Evolutionary conservation across 2,329 filamentous ascomycete genomes (phyloP).

Genomic region (Talaromyces sp.): DNA sequence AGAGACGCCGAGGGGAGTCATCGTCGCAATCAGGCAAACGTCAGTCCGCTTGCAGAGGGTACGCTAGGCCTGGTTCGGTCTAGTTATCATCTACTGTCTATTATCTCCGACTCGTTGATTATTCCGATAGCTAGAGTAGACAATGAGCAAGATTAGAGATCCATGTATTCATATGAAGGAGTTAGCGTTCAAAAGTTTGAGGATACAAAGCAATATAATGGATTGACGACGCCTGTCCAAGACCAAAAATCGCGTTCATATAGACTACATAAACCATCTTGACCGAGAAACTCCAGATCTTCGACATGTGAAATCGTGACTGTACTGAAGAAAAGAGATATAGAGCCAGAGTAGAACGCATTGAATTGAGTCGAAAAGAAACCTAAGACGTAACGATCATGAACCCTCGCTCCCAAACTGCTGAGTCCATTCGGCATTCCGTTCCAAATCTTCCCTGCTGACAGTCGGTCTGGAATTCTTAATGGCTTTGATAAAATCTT

Average conservation of each 20-base stretch:
- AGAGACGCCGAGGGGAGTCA: background rate
- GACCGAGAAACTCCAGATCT: background rate
- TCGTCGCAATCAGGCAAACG: background rate
- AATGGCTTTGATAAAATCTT: conserved; percentile 91
- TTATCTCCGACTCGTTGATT: too few relatives aligned
- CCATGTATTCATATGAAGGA: background rate
- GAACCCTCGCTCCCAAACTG: conserved; percentile 92
- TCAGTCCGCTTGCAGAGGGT: background rate
- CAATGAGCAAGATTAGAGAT: too few relatives aligned
- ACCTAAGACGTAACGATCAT: conserved; percentile 26
- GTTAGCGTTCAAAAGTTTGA: background rate
- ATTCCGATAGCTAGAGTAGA: too few relatives aligned
- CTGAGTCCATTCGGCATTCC: conserved; percentile 87
- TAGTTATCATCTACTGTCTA: background rate
- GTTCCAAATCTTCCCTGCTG: conserved; percentile 73
- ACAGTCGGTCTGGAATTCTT: conserved; percentile 86
- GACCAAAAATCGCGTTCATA: background rate
- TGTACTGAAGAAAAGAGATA: background rate
- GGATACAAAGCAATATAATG: background rate
- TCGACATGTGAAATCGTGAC: background rate
- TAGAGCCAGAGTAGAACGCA: too few relatives aligned
- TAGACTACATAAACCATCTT: background rate
- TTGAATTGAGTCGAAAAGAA: background rate
- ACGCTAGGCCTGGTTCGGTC: background rate
- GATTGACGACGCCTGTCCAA: background rate